Conservation (phyloP, 1,284 basidiomycete species). For the Cutaneotrichosporon arboriforme region DNA sequence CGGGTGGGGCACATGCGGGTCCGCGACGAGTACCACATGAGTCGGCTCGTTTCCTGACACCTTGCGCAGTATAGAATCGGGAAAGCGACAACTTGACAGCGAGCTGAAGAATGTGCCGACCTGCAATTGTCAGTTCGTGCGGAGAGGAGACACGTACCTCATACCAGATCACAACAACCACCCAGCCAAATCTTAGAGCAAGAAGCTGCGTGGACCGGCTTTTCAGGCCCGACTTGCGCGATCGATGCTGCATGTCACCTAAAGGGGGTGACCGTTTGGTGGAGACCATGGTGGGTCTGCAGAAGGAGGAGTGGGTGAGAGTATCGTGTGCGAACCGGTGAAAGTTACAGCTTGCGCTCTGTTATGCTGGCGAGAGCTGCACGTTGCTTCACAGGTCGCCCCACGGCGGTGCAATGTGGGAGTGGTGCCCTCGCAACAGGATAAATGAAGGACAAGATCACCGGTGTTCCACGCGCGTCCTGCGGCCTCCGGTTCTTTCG, state of each 20-base stretch:
- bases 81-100: constrained; percentile 46
- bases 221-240: constrained; percentile 24
- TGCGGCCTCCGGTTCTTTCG: no score
- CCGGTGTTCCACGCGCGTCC: no score
- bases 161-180: constrained; percentile 63
- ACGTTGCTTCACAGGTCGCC: no score
- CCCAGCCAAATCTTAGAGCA: constrained; percentile 56
- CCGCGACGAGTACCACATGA: constrained; percentile 67
- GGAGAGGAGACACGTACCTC: constrained; percentile 53
- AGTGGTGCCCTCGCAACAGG: no score
- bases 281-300: not conserved
- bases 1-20: constrained; percentile 67
- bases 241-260: not conserved
- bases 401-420: no score
- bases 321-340: no score
- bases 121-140: constrained; percentile 13
- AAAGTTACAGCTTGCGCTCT: no score
- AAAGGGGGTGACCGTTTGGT: not conserved
- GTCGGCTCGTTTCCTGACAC: constrained; percentile 43
- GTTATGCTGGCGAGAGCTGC: no score
- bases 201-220: constrained; percentile 37
- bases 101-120: constrained; percentile 47
- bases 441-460: no score
- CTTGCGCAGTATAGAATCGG: constrained; percentile 35
- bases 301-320: no score